Evolutionary conservation across 1,284 basidiomycete species (phyloP), one percentile per base, ranked within the genome.

Genomic region (Mycena sp.): DNA sequence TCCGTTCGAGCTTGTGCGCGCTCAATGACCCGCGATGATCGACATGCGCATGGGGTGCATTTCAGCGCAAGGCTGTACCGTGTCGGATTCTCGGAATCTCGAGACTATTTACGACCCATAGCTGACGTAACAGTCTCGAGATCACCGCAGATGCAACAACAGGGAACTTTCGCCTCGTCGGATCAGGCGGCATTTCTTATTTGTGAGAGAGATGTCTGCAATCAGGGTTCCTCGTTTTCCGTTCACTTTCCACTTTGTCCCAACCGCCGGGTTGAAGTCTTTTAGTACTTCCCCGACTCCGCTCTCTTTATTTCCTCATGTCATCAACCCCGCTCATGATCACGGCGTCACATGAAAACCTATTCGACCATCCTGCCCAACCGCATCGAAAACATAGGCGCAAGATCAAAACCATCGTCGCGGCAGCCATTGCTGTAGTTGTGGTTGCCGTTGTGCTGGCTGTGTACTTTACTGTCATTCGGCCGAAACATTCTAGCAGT

Each of bases 391-490:
- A 19, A 21, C 37, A 17, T 23, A 38, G 44, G 29, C 53, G 63
- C 48, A 46, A 54, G 62, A 53, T 73, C 16, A 30, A 78, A 23
- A 63, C 73, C 14, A 76, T 68, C 28, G 59, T 78, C 11, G 70
- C 73, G 3, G 74, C 74, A 9, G 65, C 87, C 23, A 70, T 81
- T 37, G 71, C 83, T 48, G 69, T 87, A 23, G 77, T 53, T 28
- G 51, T 83, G 45, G 76, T 86, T 28, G 83, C 78, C 16, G 77
- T 88, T 30, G 74, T 86, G 38, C 71, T 89, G 4, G 84, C 85
- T 2, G 80, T 89, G 5, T 84, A 84, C 61, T 84, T 89, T 64
- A 75, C 78, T n/a, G 81, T 86, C 23, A 80, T 85, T 67, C 83
- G 81, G 67, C 80, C 79, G 37, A 81, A 82, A 58, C 67, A 75